Conservation (phyloP, 805 yeast genomes). For the Metschnikowia aberdeeniae region DNA sequence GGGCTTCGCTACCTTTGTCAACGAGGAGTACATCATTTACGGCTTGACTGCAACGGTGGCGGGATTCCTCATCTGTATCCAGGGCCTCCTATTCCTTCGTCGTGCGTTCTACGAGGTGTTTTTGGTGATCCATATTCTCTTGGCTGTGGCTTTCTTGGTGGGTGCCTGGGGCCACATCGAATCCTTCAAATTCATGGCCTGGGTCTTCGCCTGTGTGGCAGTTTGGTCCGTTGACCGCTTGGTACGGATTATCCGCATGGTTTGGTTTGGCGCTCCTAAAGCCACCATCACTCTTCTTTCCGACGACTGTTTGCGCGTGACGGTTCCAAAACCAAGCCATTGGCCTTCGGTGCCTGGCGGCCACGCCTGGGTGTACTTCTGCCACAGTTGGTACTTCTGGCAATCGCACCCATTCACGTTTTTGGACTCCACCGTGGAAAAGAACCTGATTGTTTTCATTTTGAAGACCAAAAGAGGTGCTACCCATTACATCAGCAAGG, state of each 20-base stretch:
- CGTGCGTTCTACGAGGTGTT: conserved; percentile 16
- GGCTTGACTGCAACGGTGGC: conserved; percentile 12
- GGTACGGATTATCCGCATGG: conserved; percentile 25
- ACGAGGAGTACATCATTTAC: conserved; percentile 10
- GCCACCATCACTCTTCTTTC: conserved; percentile 28
- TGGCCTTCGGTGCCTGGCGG: conserved; percentile 41
- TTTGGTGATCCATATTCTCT: conserved; percentile 15
- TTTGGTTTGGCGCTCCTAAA: conserved; percentile 32
- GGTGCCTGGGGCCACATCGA: conserved; percentile 17
- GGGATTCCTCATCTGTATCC: conserved; percentile 16
- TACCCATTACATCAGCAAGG: conserved; percentile 29
- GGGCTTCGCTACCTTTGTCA: conserved; percentile 3
- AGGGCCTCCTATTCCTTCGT: conserved; percentile 16
- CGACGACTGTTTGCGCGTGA: conserved; percentile 36
- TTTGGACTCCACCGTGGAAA: conserved; percentile 17
- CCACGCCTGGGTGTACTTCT: conserved; percentile 37
- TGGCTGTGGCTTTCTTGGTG: conserved; percentile 14
- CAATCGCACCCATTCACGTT: conserved; percentile 43
- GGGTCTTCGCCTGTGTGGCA: conserved; percentile 14
- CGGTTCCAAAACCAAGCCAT: conserved; percentile 31
- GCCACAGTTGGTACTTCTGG: conserved; percentile 34
- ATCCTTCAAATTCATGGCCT: conserved; percentile 11
- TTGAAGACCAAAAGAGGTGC: conserved; percentile 38
- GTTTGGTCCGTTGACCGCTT: conserved; percentile 37
- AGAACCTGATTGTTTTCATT: conserved; percentile 26